Conservation (phyloP, 2,329 filamentous ascomycete species). For the Tympanopsis confertula region DNA sequence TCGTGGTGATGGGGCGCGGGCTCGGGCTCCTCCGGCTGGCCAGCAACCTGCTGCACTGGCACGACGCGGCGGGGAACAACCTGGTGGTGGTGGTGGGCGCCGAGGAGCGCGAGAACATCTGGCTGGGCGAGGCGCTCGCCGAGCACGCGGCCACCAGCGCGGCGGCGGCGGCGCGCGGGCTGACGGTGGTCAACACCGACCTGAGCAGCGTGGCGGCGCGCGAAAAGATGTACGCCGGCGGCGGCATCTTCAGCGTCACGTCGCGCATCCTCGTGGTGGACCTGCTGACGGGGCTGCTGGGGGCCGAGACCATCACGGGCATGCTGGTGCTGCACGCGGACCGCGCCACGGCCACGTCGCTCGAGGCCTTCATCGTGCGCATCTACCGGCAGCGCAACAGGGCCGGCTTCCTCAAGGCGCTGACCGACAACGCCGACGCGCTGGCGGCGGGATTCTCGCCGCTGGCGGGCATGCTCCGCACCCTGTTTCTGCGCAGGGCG, state of each 20-base stretch:
- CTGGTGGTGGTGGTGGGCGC: conserved; percentile 81
- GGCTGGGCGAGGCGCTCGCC: conserved; percentile 73
- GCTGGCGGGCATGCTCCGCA: conserved; percentile 79
- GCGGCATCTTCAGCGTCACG: conserved; percentile 91
- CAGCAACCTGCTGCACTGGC: conserved; percentile 89
- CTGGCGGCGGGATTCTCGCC: conserved; percentile 83
- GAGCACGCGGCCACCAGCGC: conserved; percentile 89
- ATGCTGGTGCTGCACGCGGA: conserved; percentile 71
- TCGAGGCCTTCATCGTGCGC: conserved; percentile 88
- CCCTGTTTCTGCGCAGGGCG: conserved; percentile 77
- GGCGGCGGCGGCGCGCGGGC: conserved; percentile 67
- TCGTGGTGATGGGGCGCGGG: conserved; percentile 82
- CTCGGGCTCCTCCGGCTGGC: conserved; percentile 84
- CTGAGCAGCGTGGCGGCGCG: conserved; percentile 75
- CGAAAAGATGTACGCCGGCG: conserved; percentile 82
- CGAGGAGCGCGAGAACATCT: conserved; percentile 85
- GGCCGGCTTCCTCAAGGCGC: conserved; percentile 84
- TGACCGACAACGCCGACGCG: conserved; percentile 85
- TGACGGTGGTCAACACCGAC: conserved; percentile 91
- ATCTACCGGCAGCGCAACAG: conserved; percentile 95
- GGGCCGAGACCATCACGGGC: conserved; percentile 76
- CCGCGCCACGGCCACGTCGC: conserved; percentile 57
- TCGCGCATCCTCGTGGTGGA: conserved; percentile 92
- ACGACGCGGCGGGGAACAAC: conserved; percentile 91
- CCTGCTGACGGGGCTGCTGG: conserved; percentile 70